Percentiles rank a stretch among this genome's conserved stretches.
Conservation (phyloP, 1,284 basidiomycete species). For the Marasmius oreades region DNA sequence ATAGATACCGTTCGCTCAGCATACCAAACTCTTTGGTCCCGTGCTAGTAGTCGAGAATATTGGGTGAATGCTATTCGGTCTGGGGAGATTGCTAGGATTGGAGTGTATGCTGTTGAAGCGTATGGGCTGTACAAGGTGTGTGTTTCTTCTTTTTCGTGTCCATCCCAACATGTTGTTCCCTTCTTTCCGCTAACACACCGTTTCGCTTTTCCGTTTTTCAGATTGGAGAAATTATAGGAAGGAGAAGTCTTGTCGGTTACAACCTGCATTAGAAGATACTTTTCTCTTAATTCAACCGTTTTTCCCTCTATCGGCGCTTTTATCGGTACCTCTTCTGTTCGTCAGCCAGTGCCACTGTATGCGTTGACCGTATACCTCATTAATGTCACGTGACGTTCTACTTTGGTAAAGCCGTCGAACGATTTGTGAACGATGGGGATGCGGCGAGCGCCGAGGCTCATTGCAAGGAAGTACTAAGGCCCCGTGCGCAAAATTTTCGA, state of each 20-base stretch:
- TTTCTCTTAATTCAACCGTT: no score
- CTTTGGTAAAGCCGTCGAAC: no score
- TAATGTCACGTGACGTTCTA: no score
- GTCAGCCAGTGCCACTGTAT: no score
- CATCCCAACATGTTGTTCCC: slow-evolving; percentile 7
- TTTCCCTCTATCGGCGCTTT: no score
- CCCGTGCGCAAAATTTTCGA: no score
- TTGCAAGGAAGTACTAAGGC: no score
- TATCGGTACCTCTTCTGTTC: no score
- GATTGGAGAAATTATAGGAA: slow-evolving; percentile 90
- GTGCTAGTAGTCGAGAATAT: slow-evolving; percentile 62
- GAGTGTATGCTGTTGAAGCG: slow-evolving; percentile 85
- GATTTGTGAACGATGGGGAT: no score
- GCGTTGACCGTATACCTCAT: no score
- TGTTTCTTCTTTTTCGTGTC: slow-evolving; percentile 29
- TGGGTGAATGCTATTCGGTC: slow-evolving; percentile 68
- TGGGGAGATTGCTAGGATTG: slow-evolving; percentile 79
- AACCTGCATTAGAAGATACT: slow-evolving; percentile 55
- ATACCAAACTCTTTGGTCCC: slow-evolving; percentile 73
- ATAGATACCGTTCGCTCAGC: slow-evolving; percentile 61
- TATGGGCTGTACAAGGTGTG: slow-evolving; percentile 83
- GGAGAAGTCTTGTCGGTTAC: slow-evolving; percentile 84
- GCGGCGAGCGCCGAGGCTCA: no score
- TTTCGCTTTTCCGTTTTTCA: slow-evolving; percentile 25
- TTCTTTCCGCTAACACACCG: not conserved